These are phyloP conservation scores for Mortierella sp. DNA, from an alignment of 371 early-diverging fungal genomes.

Conservation along the genomic window DNA sequence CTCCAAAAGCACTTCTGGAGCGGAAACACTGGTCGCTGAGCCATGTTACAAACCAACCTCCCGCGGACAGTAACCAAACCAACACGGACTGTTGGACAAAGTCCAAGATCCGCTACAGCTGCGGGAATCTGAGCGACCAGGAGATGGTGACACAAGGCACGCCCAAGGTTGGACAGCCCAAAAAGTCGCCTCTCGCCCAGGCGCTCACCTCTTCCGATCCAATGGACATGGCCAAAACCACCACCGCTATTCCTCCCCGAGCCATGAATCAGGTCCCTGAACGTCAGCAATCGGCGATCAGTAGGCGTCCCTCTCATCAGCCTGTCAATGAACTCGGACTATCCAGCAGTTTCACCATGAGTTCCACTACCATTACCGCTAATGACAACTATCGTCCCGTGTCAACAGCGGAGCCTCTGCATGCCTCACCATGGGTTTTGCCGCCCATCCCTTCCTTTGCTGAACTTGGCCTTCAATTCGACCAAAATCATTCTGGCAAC, in stretches of 20 bases:
- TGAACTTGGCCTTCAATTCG: conserved; percentile 31
- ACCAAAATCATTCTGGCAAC: conserved; percentile 22
- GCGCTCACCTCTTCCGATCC: neutral
- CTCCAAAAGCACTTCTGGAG: conserved; percentile 5
- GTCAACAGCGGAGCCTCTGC: neutral
- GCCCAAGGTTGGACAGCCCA: neutral
- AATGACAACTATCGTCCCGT: too few relatives aligned
- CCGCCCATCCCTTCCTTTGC: conserved; percentile 42
- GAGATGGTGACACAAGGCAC: conserved; percentile 15
- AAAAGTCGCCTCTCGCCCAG: neutral
- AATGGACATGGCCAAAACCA: neutral
- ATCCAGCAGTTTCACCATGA: too few relatives aligned
- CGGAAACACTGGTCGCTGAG: conserved; percentile 27
- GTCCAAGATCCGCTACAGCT: conserved; percentile 8
- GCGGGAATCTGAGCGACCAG: conserved; percentile 15
- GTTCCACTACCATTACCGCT: too few relatives aligned
- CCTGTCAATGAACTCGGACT: too few relatives aligned
- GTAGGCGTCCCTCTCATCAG: too few relatives aligned
- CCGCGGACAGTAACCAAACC: neutral
- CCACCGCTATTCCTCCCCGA: too few relatives aligned
- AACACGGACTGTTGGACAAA: neutral
- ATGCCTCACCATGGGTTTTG: conserved; percentile 22
- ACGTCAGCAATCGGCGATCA: too few relatives aligned
- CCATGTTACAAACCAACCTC: neutral
- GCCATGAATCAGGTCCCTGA: too few relatives aligned